These are phyloP conservation scores for Pythium inflatum DNA, from an alignment of 352 stramenopile genomes.

Conservation along the genomic window DNA sequence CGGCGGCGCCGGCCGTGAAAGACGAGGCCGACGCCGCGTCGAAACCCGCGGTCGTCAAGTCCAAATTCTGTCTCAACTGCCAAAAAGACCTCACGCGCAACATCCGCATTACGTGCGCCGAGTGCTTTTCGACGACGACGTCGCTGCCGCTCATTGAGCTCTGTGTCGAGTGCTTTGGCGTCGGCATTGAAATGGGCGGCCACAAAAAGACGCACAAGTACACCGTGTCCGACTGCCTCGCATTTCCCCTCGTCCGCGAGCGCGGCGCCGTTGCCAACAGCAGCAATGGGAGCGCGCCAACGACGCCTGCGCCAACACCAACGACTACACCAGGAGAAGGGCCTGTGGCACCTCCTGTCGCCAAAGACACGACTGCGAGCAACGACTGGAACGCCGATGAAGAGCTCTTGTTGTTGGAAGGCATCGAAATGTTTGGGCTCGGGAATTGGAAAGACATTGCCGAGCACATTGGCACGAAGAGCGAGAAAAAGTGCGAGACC, in stretches of 20 bases:
- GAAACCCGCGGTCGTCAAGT: conserved; percentile 46
- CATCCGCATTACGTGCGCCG: conserved; percentile 85
- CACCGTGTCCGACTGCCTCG: conserved; percentile 81
- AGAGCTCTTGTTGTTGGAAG: conserved; percentile 96
- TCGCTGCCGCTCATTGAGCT: conserved; percentile 76
- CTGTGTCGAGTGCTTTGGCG: conserved; percentile 96
- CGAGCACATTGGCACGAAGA: conserved; percentile 85
- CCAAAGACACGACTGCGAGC: too few species aligned
- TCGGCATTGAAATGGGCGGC: conserved; percentile 73
- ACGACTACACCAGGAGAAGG: too few species aligned
- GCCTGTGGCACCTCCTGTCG: too few species aligned
- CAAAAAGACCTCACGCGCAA: conserved; percentile 84
- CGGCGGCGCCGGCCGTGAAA: neutral
- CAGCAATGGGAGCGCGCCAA: too few species aligned
- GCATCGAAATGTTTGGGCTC: conserved; percentile 95
- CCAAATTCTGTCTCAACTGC: conserved; percentile 86
- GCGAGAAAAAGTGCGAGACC: conserved; percentile 87
- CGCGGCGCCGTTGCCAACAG: conserved; percentile 18
- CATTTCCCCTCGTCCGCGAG: conserved; percentile 75
- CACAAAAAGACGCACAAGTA: conserved; percentile 86
- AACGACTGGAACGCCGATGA: conserved; percentile 94
- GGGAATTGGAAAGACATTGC: conserved; percentile 97
- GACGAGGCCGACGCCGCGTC: neutral
- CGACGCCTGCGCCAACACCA: neutral
- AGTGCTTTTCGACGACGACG: conserved; percentile 49